A percentile compares a stretch with the other conserved stretches of the same genome.
Conservation (phyloP, 768 basidiomycete genomes). For the Podaxis carcinomalis region DNA sequence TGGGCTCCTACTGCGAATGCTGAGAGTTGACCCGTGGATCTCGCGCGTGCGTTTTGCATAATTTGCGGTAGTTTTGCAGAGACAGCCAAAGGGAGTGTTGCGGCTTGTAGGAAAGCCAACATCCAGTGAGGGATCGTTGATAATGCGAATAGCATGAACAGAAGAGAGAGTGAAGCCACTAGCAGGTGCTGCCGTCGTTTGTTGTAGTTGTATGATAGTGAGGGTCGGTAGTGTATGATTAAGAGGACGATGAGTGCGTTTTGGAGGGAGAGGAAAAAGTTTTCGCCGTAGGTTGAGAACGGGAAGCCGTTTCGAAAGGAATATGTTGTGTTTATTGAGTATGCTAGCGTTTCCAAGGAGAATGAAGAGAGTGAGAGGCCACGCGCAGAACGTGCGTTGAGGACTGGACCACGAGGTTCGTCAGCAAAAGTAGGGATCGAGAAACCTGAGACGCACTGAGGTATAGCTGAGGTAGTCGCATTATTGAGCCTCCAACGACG, state of each 20-base stretch:
- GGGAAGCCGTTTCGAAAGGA: slow-evolving; percentile 84
- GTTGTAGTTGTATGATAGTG: slow-evolving; percentile 19
- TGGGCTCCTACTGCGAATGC: slow-evolving; percentile 88
- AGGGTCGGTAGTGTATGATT: slow-evolving; percentile 61
- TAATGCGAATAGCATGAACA: slow-evolving; percentile 28
- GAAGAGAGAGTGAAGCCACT: slow-evolving; percentile 17
- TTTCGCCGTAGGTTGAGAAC: slow-evolving; percentile 98
- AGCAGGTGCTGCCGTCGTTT: slow-evolving; percentile 29
- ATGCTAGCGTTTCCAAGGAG: slow-evolving; percentile 86
- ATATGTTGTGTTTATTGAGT: slow-evolving; percentile 86
- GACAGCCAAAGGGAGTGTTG: slow-evolving; percentile 86
- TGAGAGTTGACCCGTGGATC: slow-evolving; percentile 89
- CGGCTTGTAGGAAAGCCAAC: slow-evolving; percentile 71
- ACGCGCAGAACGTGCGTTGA: slow-evolving; percentile 70
- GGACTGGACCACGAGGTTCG: slow-evolving; percentile 38
- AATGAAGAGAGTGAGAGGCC: slow-evolving; percentile 87
- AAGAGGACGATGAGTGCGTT: slow-evolving; percentile 85
- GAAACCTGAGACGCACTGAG: slow-evolving; percentile 51
- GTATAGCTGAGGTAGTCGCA: slow-evolving; percentile 90
- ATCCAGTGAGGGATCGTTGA: slow-evolving; percentile 40
- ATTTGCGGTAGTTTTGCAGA: slow-evolving; percentile 95
- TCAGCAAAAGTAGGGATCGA: not conserved
- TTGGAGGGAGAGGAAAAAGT: slow-evolving; percentile 87
- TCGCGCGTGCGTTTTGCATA: slow-evolving; percentile 64
- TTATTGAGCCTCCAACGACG: slow-evolving; percentile 86